Percentiles rank a stretch among this genome's conserved stretches.
Evolutionary conservation across 768 basidiomycete genomes (phyloP).

Genomic region (Boletus coccyginus): DNA sequence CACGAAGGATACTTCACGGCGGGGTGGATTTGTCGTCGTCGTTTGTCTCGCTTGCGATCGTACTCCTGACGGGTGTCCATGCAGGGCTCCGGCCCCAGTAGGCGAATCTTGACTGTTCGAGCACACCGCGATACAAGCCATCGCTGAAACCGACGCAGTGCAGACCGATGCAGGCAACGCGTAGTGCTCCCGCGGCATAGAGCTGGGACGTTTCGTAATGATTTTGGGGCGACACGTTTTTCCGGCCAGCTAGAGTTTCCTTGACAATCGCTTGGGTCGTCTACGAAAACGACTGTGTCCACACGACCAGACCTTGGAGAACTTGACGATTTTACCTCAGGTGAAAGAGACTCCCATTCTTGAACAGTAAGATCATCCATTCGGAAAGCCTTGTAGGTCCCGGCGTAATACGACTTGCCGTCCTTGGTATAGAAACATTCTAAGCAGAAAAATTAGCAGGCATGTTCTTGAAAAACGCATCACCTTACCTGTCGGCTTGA

Average conservation of each 20-base stretch:
- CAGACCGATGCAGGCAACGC: constrained; percentile 68
- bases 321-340: constrained; percentile 45
- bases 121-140: constrained; percentile 56
- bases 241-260: constrained; percentile 68
- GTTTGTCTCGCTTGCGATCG: constrained; percentile 11
- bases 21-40: constrained; percentile 8
- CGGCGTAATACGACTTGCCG: constrained; percentile 81
- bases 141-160: constrained; percentile 78
- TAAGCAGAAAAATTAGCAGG: constrained; percentile 23
- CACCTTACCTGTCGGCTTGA: constrained; percentile 56
- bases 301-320: not conserved
- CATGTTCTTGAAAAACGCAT: not conserved
- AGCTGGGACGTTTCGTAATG: constrained; percentile 72
- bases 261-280: constrained; percentile 64
- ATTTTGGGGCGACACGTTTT: constrained; percentile 76
- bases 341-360: constrained; percentile 67
- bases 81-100: constrained; percentile 23
- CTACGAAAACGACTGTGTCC: constrained; percentile 36
- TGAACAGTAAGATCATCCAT: constrained; percentile 62
- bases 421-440: constrained; percentile 84
- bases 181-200: constrained; percentile 69
- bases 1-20: constrained; percentile 3
- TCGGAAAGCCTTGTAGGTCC: constrained; percentile 66
- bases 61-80: constrained; percentile 13
- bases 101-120: constrained; percentile 53